These are phyloP conservation scores for Polyporus arcularius DNA, from an alignment of 768 basidiomycete genomes.

Conservation along the genomic window DNA sequence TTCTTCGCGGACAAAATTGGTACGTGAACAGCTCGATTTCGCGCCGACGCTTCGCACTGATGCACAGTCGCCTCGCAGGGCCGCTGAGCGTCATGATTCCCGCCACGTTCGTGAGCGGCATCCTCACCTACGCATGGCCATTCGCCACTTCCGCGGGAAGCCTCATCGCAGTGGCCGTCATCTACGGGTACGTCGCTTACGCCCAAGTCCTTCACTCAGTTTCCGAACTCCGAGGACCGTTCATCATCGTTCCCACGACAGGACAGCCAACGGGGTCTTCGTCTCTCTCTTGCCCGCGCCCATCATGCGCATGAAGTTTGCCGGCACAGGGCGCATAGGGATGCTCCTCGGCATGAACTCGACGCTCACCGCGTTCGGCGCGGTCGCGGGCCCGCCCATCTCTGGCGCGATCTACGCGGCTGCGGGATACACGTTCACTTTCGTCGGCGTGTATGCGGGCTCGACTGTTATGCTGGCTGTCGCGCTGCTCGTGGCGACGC, in stretches of 20 bases:
- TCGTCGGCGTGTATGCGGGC: conserved; percentile 25
- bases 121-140: conserved; percentile 71
- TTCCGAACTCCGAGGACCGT: too few relatives aligned
- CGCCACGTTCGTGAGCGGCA: conserved; percentile 51
- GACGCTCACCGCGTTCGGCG: conserved; percentile 59
- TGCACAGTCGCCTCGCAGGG: conserved; percentile 60
- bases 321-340: conserved; percentile 32
- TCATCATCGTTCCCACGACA: conserved; percentile 22
- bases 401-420: conserved; percentile 63
- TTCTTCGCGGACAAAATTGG: too few relatives aligned
- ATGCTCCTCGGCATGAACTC: conserved; percentile 63
- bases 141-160: conserved; percentile 38
- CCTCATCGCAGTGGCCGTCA: too few relatives aligned
- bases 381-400: conserved; percentile 68
- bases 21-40: too few relatives aligned
- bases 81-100: conserved; percentile 68
- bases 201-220: too few relatives aligned
- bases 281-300: conserved; percentile 59
- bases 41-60: conserved; percentile 37
- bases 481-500: too few relatives aligned
- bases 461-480: conserved; percentile 28
- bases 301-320: conserved; percentile 59
- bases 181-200: too few relatives aligned
- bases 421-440: conserved; percentile 37
- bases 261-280: conserved; percentile 62